A percentile compares a stretch with the other conserved stretches of the same genome.
Conservation (phyloP, 2,329 filamentous ascomycete species). For the Ophiosphaerella herpotricha region DNA sequence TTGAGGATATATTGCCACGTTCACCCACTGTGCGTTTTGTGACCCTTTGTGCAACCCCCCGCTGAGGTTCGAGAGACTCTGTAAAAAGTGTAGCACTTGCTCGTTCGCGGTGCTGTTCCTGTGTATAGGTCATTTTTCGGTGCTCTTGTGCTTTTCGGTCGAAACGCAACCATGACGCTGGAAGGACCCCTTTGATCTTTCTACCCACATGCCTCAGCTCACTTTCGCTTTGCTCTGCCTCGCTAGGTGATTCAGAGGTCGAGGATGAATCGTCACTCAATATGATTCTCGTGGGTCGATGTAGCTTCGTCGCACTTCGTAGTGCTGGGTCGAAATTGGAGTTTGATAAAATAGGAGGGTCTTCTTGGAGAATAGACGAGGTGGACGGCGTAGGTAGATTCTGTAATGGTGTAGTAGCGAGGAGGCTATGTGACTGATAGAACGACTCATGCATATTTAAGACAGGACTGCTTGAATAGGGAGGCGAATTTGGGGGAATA, state of each 20-base stretch:
- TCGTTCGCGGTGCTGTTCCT: slow-evolving; percentile 19
- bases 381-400: slow-evolving; percentile 39
- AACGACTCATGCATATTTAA: slow-evolving; percentile 8
- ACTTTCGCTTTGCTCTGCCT: slow-evolving; percentile 37
- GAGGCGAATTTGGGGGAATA: slow-evolving; percentile 52
- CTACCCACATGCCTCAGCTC: slow-evolving; percentile 44
- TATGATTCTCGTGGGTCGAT: slow-evolving; percentile 18
- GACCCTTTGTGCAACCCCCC: slow-evolving; percentile 41
- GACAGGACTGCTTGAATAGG: slow-evolving; percentile 40
- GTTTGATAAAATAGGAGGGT: slow-evolving; percentile 12
- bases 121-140: slow-evolving; percentile 16
- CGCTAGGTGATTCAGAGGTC: slow-evolving; percentile 24
- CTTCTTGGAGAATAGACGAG: slow-evolving; percentile 34
- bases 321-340: slow-evolving; percentile 28
- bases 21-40: slow-evolving; percentile 13
- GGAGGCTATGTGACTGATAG: slow-evolving; percentile 5
- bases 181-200: slow-evolving; percentile 55
- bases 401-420: slow-evolving; percentile 11
- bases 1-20: neutral
- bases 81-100: slow-evolving; percentile 17
- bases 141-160: slow-evolving; percentile 47
- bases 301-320: slow-evolving; percentile 14
- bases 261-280: slow-evolving; percentile 27
- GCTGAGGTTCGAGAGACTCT: slow-evolving; percentile 32
- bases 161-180: slow-evolving; percentile 56